Percentiles rank a stretch among this genome's conserved stretches.
These are phyloP conservation scores for Cenchrus fungigraminus DNA, from an alignment of 176 grass and related monocot genomes.

Conservation along the genomic window DNA sequence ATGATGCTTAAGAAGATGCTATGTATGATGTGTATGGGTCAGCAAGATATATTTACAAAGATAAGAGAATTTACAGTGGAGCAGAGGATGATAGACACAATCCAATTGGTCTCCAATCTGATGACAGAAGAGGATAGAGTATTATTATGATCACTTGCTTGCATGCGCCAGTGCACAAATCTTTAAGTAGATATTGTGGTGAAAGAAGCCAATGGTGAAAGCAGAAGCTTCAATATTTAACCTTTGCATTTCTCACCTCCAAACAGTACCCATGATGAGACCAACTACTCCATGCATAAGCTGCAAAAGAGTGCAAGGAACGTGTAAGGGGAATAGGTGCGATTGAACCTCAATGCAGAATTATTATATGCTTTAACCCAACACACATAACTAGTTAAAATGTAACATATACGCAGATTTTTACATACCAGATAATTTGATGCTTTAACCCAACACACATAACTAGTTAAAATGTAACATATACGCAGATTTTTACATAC, in stretches of 20 bases:
- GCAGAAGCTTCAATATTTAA: constrained; percentile 35
- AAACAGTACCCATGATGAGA: constrained; percentile 85
- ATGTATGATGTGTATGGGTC: background rate
- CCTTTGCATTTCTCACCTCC: constrained; percentile 65
- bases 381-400: background rate
- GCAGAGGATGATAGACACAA: constrained; percentile 80
- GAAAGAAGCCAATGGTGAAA: background rate
- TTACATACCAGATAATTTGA: constrained; percentile 74
- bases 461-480: background rate
- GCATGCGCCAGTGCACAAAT: constrained; percentile 22
- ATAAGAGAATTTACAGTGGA: constrained; percentile 65
- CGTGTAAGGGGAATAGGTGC: background rate
- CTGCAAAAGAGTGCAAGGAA: constrained; percentile 56
- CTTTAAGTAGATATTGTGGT: background rate
- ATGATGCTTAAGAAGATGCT: background rate
- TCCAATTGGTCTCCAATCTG: constrained; percentile 77
- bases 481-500: constrained; percentile 37
- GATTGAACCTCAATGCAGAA: background rate
- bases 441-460: constrained; percentile 20
- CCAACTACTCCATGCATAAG: constrained; percentile 94
- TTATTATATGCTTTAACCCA: constrained; percentile 19
- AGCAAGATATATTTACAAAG: constrained; percentile 26
- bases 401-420: background rate
- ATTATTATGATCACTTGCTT: constrained; percentile 25
- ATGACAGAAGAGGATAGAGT: constrained; percentile 26